Base-by-base conservation (phyloP, 2,329 filamentous ascomycete genomes). In the Ceratocystis ficicola region DNA sequence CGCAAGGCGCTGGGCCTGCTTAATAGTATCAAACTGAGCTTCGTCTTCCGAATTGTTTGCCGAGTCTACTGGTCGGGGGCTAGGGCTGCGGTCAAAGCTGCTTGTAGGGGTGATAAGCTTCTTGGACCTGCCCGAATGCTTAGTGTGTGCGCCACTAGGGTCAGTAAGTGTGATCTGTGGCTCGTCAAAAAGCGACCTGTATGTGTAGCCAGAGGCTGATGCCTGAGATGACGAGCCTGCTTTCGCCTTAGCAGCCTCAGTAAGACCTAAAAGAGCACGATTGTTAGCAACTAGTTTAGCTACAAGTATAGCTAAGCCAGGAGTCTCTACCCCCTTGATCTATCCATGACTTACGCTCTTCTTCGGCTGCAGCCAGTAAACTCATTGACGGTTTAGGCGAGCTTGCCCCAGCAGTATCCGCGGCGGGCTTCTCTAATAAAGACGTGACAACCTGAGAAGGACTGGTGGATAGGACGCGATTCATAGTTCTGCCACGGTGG, bases 11-110 rank as follows among this genome's bases (percentile, higher is more conserved):
- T 97, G 94, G 0, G 94, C 94, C 44, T 87, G 84, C 74, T 88
- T 89, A 70, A 97, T 89, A 70, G 96, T 92, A 32, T 85, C 86
- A 62, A 92, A 79, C 66, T 95, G 89, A 28, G 87, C 87, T 73
- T 96, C 91, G 41, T 91, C 87, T 67, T 97, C 94, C 1, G 90
- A 95, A 69, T 90, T 88, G 66, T 91, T 81, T 0, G 77, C 87
- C 75, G 81, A 78, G 77, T 72, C 78, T 74, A 68, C 64, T 7
- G 64, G 66, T 3, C 66, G 66, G 1, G 76, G 76, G 3, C 79
- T 78, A 4, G 83, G 84, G 15, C 82, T 80, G 67, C 86, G 78
- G 71, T 96, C 92, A 73, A 92, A 96, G 73, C 86, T 94, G 10
- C 89, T 95, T 64, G 85, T 84, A 0, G 92, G 92, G 73, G 95